Conservation (phyloP, 2,329 filamentous ascomycete species). For the Elsinoe perseae region DNA sequence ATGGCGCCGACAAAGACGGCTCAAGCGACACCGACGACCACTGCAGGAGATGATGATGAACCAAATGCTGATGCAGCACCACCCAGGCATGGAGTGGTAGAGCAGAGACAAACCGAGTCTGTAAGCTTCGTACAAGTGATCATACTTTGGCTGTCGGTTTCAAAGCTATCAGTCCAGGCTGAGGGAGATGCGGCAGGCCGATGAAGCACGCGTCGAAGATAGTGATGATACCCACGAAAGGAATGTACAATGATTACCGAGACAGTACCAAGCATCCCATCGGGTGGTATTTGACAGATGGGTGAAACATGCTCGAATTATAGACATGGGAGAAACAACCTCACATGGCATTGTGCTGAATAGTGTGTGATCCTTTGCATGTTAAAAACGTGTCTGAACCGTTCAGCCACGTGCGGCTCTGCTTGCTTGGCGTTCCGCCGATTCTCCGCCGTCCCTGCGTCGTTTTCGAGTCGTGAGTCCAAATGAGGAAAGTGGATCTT, state of each 20-base stretch:
- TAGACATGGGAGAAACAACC: no score
- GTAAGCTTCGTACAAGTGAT: neutral
- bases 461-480: neutral
- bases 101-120: neutral
- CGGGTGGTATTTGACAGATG: no score
- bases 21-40: neutral
- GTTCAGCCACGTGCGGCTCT: conserved; percentile 12
- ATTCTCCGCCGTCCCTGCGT: neutral
- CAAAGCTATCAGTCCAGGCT: neutral
- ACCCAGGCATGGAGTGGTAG: no score
- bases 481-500: conserved; percentile 6
- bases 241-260: neutral
- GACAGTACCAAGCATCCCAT: no score
- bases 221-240: neutral
- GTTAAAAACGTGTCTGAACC: conserved; percentile 2
- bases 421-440: neutral
- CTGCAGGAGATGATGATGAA: neutral
- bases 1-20: neutral
- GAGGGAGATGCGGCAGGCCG: no score
- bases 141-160: neutral
- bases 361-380: neutral
- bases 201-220: no score
- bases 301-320: neutral
- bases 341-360: neutral
- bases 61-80: neutral